Evolutionary conservation across 805 yeast species (phyloP).

Genomic region (Metschnikowia kofuensis): DNA sequence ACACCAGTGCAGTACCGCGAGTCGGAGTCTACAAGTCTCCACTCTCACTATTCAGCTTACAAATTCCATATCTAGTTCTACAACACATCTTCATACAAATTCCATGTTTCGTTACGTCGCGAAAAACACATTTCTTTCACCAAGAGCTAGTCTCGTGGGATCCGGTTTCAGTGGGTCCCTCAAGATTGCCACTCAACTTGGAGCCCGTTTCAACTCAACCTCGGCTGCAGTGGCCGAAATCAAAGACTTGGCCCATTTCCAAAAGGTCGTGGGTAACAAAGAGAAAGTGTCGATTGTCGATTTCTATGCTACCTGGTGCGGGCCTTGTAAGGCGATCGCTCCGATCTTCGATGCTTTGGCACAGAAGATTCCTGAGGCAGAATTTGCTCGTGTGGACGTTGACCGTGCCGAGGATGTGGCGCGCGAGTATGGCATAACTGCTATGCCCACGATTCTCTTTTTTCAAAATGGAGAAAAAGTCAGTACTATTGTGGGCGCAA

Average conservation of each 20-base stretch:
- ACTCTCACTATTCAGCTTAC: background rate
- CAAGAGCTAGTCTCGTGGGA: background rate
- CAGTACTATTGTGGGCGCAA: slow-evolving; percentile 65
- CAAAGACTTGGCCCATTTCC: slow-evolving; percentile 25
- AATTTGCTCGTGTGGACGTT: slow-evolving; percentile 69
- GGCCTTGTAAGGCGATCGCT: slow-evolving; percentile 72
- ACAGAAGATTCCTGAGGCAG: slow-evolving; percentile 47
- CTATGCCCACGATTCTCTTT: slow-evolving; percentile 74
- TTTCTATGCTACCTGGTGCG: slow-evolving; percentile 75
- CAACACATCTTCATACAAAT: too few relatives aligned
- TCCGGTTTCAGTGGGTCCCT: background rate
- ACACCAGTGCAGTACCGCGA: slow-evolving; percentile 8
- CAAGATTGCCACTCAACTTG: background rate
- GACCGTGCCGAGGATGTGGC: slow-evolving; percentile 63
- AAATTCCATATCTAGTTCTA: background rate
- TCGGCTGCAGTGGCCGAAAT: slow-evolving; percentile 28
- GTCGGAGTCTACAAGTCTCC: background rate
- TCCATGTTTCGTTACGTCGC: slow-evolving; percentile 11
- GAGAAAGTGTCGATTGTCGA: slow-evolving; percentile 54
- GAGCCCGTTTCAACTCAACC: slow-evolving; percentile 13
- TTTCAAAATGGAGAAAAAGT: slow-evolving; percentile 59
- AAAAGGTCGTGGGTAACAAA: slow-evolving; percentile 19
- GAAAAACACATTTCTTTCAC: background rate
- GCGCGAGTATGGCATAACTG: slow-evolving; percentile 55
- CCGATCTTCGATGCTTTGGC: slow-evolving; percentile 49